phyloP scores from a whole-genome alignment of 495 filamentous ascomycete species.

The Xylaria scruposa region DNA sequence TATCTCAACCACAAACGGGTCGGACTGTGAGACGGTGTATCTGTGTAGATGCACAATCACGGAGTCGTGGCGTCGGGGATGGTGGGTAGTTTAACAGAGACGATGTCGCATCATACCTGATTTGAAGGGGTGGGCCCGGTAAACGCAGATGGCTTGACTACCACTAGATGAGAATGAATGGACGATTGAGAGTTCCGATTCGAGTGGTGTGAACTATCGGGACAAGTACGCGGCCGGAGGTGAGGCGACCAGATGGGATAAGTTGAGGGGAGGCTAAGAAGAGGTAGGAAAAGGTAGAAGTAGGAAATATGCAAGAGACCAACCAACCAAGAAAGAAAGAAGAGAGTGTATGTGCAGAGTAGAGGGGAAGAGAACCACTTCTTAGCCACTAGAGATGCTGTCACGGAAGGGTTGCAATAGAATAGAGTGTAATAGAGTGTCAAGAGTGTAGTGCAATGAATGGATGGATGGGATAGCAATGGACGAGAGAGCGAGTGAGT shows the following conservation, averaged over 20 bases:
- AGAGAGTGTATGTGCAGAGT: background rate
- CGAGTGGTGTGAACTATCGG: background rate
- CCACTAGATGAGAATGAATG: constrained; percentile 5
- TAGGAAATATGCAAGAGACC: background rate
- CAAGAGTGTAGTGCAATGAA: background rate
- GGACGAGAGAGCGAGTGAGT: constrained; percentile 1
- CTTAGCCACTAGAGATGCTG: background rate
- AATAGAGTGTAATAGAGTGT: background rate
- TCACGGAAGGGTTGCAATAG: background rate
- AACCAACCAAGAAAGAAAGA: constrained; percentile 8
- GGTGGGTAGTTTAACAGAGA: constrained; percentile 1
- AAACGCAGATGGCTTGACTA: constrained; percentile 8
- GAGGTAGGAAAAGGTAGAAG: background rate
- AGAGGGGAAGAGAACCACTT: background rate
- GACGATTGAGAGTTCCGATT: constrained; percentile 11
- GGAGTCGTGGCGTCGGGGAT: constrained; percentile 1
- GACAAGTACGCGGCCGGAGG: constrained; percentile 15
- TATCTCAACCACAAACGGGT: constrained; percentile 10
- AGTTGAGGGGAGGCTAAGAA: background rate
- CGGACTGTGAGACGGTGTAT: constrained; percentile 5
- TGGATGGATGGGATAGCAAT: background rate
- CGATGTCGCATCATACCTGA: constrained; percentile 25
- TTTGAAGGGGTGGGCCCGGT: constrained; percentile 16
- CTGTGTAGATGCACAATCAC: constrained; percentile 7
- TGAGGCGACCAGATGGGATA: background rate